Base-by-base conservation (phyloP, 2,329 filamentous ascomycete species). In the Amesomyces nigricolor region DNA sequence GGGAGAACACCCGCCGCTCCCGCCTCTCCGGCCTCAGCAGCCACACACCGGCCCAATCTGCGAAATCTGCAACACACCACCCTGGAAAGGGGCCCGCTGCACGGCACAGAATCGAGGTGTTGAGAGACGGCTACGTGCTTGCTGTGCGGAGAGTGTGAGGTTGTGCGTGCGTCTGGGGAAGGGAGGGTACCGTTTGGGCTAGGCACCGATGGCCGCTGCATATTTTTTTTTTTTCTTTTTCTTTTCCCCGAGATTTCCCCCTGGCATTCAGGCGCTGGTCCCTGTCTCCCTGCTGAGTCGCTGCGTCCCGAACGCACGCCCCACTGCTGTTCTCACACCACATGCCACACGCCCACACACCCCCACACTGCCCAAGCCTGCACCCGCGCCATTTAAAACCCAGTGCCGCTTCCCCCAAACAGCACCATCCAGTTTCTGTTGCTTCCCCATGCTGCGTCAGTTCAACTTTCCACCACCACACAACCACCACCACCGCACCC, bases 311-410 rank as follows among this genome's bases (percentile, higher is more conserved):
- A 55, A 52, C 58, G 44, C 56, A 47, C 57, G 38, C 54, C 47
- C 51, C 40, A 39, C 26, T 29, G 54, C 55, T 46, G 56, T 56
- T 52, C 51, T 58, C 63, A 64, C 62, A 49, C 62, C 62, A 62
- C 62, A 61, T 59, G 57, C 42, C 45, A 47, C 17, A 35, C 11
- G 22, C 22, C 22, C 22, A 38, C 42, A 40, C 58, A 45, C 54
- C 52, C 56, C 56, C 54, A 35, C 46, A 53, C 53, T 56, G 59
- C 57, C 57, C 32, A 35, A 59, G 56, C 51, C 62, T 51, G 59
- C 58, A 56, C 62, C 43, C 54, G 51, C 60, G 57, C 61, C 62
- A 63, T 65, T 65, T 65, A 65, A 65, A 65, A 62, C 63, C 32
- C 61, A 61, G 61, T 59, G 60, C 61, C 60, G 63, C 60, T 60